Base-by-base conservation (phyloP, 2,329 filamentous ascomycete genomes). In the Berkeleyomyces basicola region DNA sequence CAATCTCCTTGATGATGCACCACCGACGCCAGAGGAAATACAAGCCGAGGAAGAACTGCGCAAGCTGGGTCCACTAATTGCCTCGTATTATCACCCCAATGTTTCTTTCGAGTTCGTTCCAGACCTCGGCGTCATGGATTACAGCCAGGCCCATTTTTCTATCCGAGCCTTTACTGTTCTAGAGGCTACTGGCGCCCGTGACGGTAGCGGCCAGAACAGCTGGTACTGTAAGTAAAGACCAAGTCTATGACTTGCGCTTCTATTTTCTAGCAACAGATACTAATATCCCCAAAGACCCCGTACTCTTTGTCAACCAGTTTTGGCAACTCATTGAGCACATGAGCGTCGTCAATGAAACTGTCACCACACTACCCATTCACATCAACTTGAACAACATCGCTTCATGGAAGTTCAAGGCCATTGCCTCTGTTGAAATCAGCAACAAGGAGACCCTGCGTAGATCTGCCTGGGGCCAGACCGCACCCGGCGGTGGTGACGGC, bases 241-340 rank as follows among this genome's bases (percentile, higher is more conserved):
- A 11, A 5, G 36, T 11, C 31, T 7, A 31, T 4, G 33, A 31
- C n/a, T 9, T 39, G 10, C 7, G n/a, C 11, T 3, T 23, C 23
- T 23, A 23, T 23, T 23, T 23, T 23, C 23, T 23, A 23, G 31
- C 33, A 23, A 39, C 42, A 23, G 23, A 46, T 59, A 57, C 68
- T 69, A 59, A 71, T 66, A 36, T 9, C 40, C 7, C 60, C 33
- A 33, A 61, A 78, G 77, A 83, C 70, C 93, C 93, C 3, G 82
- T 96, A 53, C 75, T 97, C 46, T 99, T 90, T 71, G 78, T 93
- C 71, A 99, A 99, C 75, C 95, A 87, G 3, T 99, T 99, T 75
- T 99, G 93, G 93, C 92, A 97, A 74, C 79, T 99, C 67, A 88
- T 82, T 71, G 85, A 81, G 66, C 90, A 97, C 69, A 97, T 97